Conservation (phyloP, 2,329 filamentous ascomycete genomes). For the Penicillium expansum region DNA sequence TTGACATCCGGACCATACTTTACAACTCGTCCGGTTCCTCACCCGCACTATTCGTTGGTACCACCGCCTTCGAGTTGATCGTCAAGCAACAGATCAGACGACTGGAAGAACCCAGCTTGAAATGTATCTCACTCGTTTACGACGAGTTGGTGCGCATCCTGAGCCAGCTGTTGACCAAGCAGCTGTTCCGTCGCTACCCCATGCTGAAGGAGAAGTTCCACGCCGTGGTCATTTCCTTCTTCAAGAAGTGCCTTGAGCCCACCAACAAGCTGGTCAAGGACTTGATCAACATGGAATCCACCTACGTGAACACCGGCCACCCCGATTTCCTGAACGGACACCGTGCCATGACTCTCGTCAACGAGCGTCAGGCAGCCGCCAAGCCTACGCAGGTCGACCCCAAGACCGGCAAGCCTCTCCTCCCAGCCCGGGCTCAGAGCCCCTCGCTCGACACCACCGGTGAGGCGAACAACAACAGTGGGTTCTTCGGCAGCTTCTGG, state of each 20-base stretch:
- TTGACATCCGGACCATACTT: slow-evolving; percentile 92
- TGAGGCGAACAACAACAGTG: slow-evolving; percentile 58
- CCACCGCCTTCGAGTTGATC: slow-evolving; percentile 96
- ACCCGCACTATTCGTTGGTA: slow-evolving; percentile 93
- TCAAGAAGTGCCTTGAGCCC: slow-evolving; percentile 97
- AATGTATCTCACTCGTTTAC: slow-evolving; percentile 95
- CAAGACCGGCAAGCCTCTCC: slow-evolving; percentile 95
- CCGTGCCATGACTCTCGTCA: slow-evolving; percentile 94
- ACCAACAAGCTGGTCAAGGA: slow-evolving; percentile 96
- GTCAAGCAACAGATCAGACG: slow-evolving; percentile 98
- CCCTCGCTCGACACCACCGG: slow-evolving; percentile 65
- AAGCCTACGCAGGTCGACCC: slow-evolving; percentile 96
- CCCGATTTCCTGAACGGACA: slow-evolving; percentile 97
- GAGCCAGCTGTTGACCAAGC: slow-evolving; percentile 81
- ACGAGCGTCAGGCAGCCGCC: slow-evolving; percentile 75
- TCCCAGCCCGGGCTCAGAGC: slow-evolving; percentile 74
- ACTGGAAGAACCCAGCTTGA: slow-evolving; percentile 91
- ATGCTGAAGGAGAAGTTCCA: slow-evolving; percentile 95
- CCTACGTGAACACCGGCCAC: slow-evolving; percentile 98
- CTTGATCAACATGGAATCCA: slow-evolving; percentile 90
- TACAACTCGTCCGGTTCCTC: slow-evolving; percentile 99
- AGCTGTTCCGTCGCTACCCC: slow-evolving; percentile 90
- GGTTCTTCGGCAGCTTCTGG: slow-evolving; percentile 98
- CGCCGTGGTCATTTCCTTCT: slow-evolving; percentile 84
- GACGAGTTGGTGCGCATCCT: slow-evolving; percentile 96